Evolutionary conservation across 192 early-diverging fungal species (phyloP).

Genomic region (Mortierella antarctica): DNA sequence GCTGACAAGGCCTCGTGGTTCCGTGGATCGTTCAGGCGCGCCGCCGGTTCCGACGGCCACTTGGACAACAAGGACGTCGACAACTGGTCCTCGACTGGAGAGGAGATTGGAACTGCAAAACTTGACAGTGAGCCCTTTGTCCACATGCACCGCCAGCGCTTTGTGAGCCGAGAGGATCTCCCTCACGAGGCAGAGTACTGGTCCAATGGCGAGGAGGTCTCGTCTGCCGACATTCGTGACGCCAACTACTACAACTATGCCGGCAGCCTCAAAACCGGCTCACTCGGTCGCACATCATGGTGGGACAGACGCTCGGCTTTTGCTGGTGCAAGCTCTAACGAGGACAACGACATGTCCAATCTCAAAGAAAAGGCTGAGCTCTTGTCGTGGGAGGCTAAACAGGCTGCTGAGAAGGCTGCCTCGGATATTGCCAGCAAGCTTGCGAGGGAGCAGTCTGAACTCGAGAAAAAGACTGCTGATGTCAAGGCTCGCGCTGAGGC

Average conservation of each 20-base stretch:
- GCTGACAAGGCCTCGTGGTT: constrained; percentile 13
- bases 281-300: constrained; percentile 16
- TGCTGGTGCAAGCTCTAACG: background rate
- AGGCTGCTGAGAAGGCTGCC: constrained; percentile 6
- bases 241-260: constrained; percentile 16
- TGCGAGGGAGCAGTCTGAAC: constrained; percentile 13
- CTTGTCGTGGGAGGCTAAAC: constrained; percentile 9
- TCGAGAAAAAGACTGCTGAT: constrained; percentile 14
- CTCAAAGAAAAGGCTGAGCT: constrained; percentile 1
- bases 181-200: constrained; percentile 21
- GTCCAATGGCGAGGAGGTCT: constrained; percentile 30
- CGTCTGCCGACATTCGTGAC: constrained; percentile 16
- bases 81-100: constrained; percentile 18
- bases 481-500: constrained; percentile 11
- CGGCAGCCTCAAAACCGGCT: background rate
- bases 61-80: constrained; percentile 33
- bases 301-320: constrained; percentile 2
- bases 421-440: constrained; percentile 11
- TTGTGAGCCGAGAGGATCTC: background rate
- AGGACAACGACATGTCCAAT: background rate
- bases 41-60: background rate
- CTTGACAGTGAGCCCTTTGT: constrained; percentile 1
- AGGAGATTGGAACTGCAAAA: constrained; percentile 20
- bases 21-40: background rate
- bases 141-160: constrained; percentile 9